Evolutionary conservation across 2,329 filamentous ascomycete genomes (phyloP).

Genomic region (Hypomyces perniciosus): DNA sequence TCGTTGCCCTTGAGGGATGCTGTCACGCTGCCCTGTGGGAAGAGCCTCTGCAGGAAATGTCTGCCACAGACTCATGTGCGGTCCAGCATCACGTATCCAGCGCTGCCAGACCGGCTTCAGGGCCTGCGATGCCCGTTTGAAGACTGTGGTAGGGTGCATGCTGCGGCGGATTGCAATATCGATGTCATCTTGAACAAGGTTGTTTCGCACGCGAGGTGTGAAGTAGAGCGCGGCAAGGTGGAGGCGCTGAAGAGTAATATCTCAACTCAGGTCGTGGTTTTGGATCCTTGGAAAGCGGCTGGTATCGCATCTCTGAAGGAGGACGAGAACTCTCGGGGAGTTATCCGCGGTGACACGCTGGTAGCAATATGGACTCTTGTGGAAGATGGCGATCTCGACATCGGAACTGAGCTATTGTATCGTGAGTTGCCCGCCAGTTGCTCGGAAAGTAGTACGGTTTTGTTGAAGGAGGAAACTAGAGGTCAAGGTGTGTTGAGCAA

Average conservation of each 20-base stretch:
- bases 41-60: slow-evolving; percentile 69
- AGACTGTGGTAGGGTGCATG: slow-evolving; percentile 64
- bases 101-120: slow-evolving; percentile 56
- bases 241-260: slow-evolving; percentile 21
- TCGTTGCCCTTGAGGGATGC: slow-evolving; percentile 61
- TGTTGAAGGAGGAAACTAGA: background rate
- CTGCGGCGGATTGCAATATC: slow-evolving; percentile 66
- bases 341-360: slow-evolving; percentile 53
- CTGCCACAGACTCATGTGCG: slow-evolving; percentile 61
- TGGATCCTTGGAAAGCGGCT: slow-evolving; percentile 35
- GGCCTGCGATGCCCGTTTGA: slow-evolving; percentile 70
- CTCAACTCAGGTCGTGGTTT: slow-evolving; percentile 33
- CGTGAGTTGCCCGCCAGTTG: slow-evolving; percentile 18
- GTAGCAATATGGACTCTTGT: slow-evolving; percentile 62
- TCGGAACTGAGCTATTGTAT: slow-evolving; percentile 48
- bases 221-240: slow-evolving; percentile 39
- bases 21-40: slow-evolving; percentile 74
- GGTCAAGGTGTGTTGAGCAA: slow-evolving; percentile 35
- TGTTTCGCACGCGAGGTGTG: slow-evolving; percentile 52
- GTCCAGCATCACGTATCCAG: slow-evolving; percentile 71
- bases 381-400: slow-evolving; percentile 50
- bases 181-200: slow-evolving; percentile 73
- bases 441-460: slow-evolving; percentile 20
- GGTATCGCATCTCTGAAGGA: slow-evolving; percentile 36
- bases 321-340: slow-evolving; percentile 22